These are phyloP conservation scores for Edaphochlamys debaryana DNA, from an alignment of 139 green algal species.

Conservation along the genomic window DNA sequence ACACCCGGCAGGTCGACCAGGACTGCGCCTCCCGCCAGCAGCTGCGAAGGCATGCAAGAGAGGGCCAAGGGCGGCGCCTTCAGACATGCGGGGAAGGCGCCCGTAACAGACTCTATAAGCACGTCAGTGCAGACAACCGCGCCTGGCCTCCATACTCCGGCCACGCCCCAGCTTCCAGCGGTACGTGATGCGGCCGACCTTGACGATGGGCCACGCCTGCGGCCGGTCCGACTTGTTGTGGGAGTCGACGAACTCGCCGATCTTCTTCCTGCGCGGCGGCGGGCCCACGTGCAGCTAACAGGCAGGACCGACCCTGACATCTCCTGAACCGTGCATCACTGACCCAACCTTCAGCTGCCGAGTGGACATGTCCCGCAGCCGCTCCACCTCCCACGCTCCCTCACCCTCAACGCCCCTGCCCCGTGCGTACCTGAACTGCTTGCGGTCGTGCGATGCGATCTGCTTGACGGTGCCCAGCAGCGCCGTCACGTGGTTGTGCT, in stretches of 20 bases:
- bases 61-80: no score
- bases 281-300: no score
- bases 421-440: background rate
- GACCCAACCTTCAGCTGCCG: no score
- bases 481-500: background rate
- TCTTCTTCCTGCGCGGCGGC: slow-evolving; percentile 6
- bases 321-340: no score
- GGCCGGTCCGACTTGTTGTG: slow-evolving; percentile 26
- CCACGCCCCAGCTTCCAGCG: slow-evolving; percentile 48
- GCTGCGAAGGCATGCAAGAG: no score
- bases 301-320: no score
- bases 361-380: no score
- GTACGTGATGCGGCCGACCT: slow-evolving; percentile 37
- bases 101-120: no score
- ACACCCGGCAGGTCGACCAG: slow-evolving; percentile 56
- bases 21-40: slow-evolving; percentile 41
- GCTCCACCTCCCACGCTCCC: background rate
- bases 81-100: no score
- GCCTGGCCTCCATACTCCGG: no score
- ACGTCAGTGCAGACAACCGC: background rate
- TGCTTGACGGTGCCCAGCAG: background rate
- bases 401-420: background rate
- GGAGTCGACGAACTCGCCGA: slow-evolving; percentile 52
- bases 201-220: slow-evolving; percentile 55
- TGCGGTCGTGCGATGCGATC: background rate